Conservation (phyloP, 345 rosid genomes). For the Balakata baccata region DNA sequence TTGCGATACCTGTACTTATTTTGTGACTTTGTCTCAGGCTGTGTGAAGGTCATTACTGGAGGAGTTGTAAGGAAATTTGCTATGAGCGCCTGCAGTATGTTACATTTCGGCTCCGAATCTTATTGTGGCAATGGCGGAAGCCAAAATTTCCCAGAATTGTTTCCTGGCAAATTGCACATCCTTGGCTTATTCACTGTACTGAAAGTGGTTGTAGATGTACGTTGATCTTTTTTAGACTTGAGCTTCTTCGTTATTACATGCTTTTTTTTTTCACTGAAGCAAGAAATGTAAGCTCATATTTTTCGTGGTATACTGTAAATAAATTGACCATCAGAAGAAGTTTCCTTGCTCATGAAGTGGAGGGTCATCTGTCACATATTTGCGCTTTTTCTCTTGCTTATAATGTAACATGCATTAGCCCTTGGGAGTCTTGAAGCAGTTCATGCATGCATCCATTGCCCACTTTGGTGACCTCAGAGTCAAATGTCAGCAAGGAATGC, state of each 20-base stretch:
- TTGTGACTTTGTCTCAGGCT: conserved; percentile 4
- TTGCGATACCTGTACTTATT: background rate
- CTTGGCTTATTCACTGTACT: background rate
- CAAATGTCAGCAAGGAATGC: too few relatives aligned
- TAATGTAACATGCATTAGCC: background rate
- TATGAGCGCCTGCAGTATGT: background rate
- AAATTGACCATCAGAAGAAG: too few relatives aligned
- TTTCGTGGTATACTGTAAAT: too few relatives aligned
- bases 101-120: background rate
- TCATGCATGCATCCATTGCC: background rate
- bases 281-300: background rate
- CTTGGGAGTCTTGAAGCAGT: background rate
- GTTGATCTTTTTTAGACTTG: background rate
- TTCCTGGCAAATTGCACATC: conserved; percentile 4
- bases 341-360: too few relatives aligned
- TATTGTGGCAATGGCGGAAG: background rate
- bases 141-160: background rate
- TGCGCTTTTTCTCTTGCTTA: background rate
- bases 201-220: background rate
- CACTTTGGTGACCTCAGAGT: too few relatives aligned
- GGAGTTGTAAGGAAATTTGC: background rate
- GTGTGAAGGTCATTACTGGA: conserved; percentile 9
- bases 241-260: background rate
- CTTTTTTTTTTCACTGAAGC: background rate
- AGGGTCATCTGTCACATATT: too few relatives aligned